Base-by-base conservation (phyloP, 352 stramenopile species). In the Peronosclerospora sorghi region DNA sequence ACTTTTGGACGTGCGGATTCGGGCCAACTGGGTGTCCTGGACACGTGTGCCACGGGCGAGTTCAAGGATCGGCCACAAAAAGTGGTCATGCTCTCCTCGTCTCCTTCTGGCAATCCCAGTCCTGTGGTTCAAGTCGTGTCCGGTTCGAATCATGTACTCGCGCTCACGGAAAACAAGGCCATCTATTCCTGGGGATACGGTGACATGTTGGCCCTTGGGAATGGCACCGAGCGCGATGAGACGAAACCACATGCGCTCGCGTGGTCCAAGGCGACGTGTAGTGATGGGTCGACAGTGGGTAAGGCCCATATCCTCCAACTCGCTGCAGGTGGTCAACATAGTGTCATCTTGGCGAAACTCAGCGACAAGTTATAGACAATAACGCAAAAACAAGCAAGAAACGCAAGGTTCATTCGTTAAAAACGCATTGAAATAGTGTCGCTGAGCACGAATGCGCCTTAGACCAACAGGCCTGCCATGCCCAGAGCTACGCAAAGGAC, bases 1-100 rank as follows among this genome's bases (percentile, higher is more conserved):
- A 62, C 86, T 26, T 97, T 95, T 42, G 95, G 95, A 21, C 83
- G 94, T 26, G 76, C 73, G 15, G 94, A 98, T 62, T 97, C 89
- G 26, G 94, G 94, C 2, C 84, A 97, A 57, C 75, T 98, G 0
- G 95, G 94, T 26, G 70, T 61, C 43, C 56, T 89, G 23, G 76
- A 86, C 21, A 68, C 68, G 20, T 83, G 80, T 49, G 62, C 62
- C 36, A 84, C 69, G 12, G 79, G 81, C 24, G 73, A 81, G 32
- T 90, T 88, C 48, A 86, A 85, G 48, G 79, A 88, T 35, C 74
- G 67, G 0, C 78, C 78, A 24, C 75, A 88, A 54, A 69, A 80
- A 30, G 73, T 90, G n/a, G 51, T 34, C 39, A 81, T 86, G 45
- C 38, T 38, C 12, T 50, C 12, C 6, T 26, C 21, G 21, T 68